Percentiles rank a stretch among this genome's conserved stretches.
Conservation (phyloP, 1,284 basidiomycete genomes). For the Trametes pubescens region DNA sequence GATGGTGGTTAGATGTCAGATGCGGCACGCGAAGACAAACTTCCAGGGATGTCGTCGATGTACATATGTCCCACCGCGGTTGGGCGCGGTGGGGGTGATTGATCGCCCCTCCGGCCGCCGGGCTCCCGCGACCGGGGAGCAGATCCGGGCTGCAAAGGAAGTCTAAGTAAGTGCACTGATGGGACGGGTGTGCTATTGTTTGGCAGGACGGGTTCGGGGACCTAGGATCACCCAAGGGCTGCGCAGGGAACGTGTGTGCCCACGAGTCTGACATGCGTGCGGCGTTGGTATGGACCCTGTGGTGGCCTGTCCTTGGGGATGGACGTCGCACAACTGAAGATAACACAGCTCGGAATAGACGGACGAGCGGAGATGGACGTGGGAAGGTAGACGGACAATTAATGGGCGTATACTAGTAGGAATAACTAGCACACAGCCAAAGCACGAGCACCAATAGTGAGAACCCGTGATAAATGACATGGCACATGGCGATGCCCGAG, state of each 20-base stretch:
- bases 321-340: too few species aligned
- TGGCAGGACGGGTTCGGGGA: background rate
- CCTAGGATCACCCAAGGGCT: background rate
- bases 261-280: background rate
- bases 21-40: slow-evolving; percentile 1
- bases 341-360: too few species aligned
- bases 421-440: too few species aligned
- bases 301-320: background rate
- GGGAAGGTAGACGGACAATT: too few species aligned
- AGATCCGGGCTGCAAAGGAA: background rate
- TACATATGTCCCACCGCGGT: too few species aligned
- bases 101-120: background rate
- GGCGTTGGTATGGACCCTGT: background rate
- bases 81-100: background rate
- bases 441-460: too few species aligned
- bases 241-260: background rate
- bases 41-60: background rate
- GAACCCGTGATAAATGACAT: too few species aligned
- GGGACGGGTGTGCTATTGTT: background rate
- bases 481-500: too few species aligned
- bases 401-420: too few species aligned
- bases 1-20: background rate
- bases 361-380: too few species aligned
- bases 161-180: background rate
- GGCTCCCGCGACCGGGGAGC: background rate